Evolutionary conservation across 768 basidiomycete species (phyloP).

Genomic region (Tephrocybe sp.): DNA sequence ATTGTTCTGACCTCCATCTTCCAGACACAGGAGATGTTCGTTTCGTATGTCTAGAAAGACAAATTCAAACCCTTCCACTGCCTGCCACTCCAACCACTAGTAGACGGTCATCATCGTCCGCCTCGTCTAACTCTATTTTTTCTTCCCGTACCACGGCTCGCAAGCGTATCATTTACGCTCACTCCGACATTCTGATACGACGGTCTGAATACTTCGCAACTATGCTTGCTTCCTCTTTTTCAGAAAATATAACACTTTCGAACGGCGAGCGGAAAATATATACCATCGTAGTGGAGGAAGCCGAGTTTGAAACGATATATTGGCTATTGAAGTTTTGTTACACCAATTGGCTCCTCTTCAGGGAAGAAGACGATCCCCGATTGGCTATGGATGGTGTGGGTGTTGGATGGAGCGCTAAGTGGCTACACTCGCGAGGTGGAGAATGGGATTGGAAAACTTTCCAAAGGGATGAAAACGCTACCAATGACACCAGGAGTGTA

Average conservation of each 20-base stretch:
- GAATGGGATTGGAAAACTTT: slow-evolving; percentile 76
- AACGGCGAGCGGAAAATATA: slow-evolving; percentile 55
- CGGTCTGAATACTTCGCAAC: slow-evolving; percentile 80
- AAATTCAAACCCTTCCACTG: slow-evolving; percentile 24
- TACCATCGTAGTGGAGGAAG: slow-evolving; percentile 73
- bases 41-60: slow-evolving; percentile 67
- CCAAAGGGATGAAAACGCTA: slow-evolving; percentile 34
- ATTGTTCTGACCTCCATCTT: neutral
- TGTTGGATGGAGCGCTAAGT: slow-evolving; percentile 63
- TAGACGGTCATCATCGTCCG: slow-evolving; percentile 38
- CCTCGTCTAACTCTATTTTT: slow-evolving; percentile 41
- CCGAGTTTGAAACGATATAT: slow-evolving; percentile 74
- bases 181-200: slow-evolving; percentile 69
- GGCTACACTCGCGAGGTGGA: slow-evolving; percentile 43
- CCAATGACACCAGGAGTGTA: slow-evolving; percentile 42
- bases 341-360: slow-evolving; percentile 71
- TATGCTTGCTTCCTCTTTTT: slow-evolving; percentile 68
- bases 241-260: slow-evolving; percentile 44
- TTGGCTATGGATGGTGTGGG: slow-evolving; percentile 65
- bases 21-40: slow-evolving; percentile 74
- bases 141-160: slow-evolving; percentile 50
- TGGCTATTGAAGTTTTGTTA: slow-evolving; percentile 80
- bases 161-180: slow-evolving; percentile 74
- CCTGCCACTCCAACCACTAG: slow-evolving; percentile 28
- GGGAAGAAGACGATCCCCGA: slow-evolving; percentile 65